Percentiles rank a stretch among this genome's conserved stretches.
phyloP scores from a whole-genome alignment of 2,329 filamentous ascomycete genomes.

The Colletotrichum navitas region DNA sequence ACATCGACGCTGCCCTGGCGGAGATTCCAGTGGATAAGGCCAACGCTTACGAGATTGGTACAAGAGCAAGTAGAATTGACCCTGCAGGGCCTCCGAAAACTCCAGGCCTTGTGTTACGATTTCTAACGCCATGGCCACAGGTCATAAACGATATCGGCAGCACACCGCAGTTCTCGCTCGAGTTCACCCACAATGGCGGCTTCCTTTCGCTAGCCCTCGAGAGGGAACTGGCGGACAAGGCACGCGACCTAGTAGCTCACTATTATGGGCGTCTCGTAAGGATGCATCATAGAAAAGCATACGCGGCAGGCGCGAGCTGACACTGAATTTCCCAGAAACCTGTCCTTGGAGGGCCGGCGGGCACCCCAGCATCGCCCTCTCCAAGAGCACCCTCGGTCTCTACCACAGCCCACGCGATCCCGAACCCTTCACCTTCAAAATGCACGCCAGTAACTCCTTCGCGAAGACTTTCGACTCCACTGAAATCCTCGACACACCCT shows the following conservation, averaged over 20 bases:
- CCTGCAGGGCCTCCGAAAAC: background rate
- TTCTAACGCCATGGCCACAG: constrained; percentile 13
- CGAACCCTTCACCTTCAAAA: background rate
- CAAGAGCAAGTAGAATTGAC: constrained; percentile 46
- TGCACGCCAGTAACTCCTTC: background rate
- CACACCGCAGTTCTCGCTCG: constrained; percentile 3
- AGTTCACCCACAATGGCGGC: constrained; percentile 20
- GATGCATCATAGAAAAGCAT: background rate
- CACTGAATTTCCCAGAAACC: background rate
- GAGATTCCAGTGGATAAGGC: constrained; percentile 46
- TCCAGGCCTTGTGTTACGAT: background rate
- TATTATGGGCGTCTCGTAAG: constrained; percentile 18
- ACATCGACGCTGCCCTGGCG: constrained; percentile 47
- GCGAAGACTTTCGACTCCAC: background rate
- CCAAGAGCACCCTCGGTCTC: background rate
- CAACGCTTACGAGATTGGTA: constrained; percentile 47
- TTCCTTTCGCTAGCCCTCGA: constrained; percentile 21
- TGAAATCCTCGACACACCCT: background rate
- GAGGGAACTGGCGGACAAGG: constrained; percentile 10
- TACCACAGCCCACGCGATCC: background rate
- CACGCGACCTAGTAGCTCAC: constrained; percentile 8
- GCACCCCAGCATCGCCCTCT: background rate
- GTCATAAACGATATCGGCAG: constrained; percentile 15
- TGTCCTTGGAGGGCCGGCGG: background rate
- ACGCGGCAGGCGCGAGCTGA: constrained; percentile 13